These are phyloP conservation scores for Gaultheria prostrata DNA, from an alignment of 148 eudicot genomes.

Conservation along the genomic window DNA sequence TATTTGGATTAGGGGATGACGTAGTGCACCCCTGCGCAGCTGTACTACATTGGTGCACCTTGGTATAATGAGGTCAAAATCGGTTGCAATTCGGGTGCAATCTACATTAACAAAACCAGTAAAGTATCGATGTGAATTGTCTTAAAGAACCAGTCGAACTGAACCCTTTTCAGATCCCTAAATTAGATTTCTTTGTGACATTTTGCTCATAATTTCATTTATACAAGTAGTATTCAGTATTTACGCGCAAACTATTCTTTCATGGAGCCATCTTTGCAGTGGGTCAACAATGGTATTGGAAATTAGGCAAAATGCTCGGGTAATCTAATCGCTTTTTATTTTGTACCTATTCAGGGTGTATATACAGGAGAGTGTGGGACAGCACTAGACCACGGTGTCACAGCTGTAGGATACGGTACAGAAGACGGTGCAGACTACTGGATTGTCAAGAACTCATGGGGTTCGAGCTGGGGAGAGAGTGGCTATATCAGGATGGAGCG, in stretches of 20 bases:
- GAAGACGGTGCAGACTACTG: conserved; percentile 65
- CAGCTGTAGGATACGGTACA: conserved; percentile 68
- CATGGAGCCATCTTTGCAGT: neutral
- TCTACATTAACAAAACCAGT: neutral
- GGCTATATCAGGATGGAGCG: conserved; percentile 75
- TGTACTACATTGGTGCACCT: neutral
- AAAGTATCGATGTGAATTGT: neutral
- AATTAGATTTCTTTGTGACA: neutral
- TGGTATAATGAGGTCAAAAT: neutral
- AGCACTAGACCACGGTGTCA: conserved; percentile 67
- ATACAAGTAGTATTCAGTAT: neutral
- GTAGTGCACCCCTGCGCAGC: neutral
- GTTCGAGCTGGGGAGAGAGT: conserved; percentile 61
- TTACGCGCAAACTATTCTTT: neutral
- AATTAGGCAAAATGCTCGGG: neutral
- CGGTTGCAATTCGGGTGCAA: neutral
- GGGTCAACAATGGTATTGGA: neutral
- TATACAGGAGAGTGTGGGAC: conserved; percentile 71
- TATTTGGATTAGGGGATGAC: neutral
- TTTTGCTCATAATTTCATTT: neutral
- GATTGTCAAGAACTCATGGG: conserved; percentile 88
- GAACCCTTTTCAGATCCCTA: neutral
- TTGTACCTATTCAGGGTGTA: conserved; percentile 45
- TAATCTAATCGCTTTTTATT: neutral
- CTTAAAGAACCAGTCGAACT: neutral